Evolutionary conservation across 306 rosid genomes (phyloP).

Genomic region (Malus sylvestris): DNA sequence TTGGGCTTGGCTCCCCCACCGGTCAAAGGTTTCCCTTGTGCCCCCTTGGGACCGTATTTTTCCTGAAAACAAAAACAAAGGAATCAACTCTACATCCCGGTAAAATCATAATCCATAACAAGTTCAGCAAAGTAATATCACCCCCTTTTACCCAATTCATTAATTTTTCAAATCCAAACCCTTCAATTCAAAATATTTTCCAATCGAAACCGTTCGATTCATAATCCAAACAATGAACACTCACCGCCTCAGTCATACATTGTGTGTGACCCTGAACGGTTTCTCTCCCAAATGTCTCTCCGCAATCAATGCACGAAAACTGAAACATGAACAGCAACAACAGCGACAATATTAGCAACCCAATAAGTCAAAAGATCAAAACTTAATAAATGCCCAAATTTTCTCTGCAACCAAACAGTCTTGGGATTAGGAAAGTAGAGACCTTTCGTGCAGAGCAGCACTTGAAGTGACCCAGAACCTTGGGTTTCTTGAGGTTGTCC

Average conservation of each 20-base stretch:
- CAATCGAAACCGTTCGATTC: not conserved
- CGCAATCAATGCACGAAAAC: conserved; percentile 94
- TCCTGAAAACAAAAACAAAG: conserved; percentile 41
- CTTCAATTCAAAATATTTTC: not conserved
- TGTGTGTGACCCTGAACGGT: conserved; percentile 76
- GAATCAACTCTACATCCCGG: too few relatives aligned
- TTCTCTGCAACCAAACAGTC: not conserved
- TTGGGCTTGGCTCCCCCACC: conserved; percentile 46
- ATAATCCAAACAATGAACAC: conserved; percentile 10
- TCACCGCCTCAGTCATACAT: conserved; percentile 82
- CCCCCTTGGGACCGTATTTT: conserved; percentile 92
- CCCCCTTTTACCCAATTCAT: not conserved
- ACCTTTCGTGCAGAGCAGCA: conserved; percentile 73
- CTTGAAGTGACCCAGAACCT: conserved; percentile 61
- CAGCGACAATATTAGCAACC: not conserved
- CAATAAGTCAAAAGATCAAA: not conserved
- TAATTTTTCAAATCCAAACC: not conserved
- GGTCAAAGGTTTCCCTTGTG: conserved; percentile 41
- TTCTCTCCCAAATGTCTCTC: conserved; percentile 63
- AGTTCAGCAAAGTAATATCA: not conserved
- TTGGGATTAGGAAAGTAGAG: not conserved
- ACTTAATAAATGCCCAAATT: not conserved
- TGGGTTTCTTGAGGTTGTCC: conserved; percentile 85
- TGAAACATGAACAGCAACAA: conserved; percentile 16
- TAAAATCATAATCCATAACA: not conserved